These are phyloP conservation scores for Cyberlindnera misumaiensis DNA, from an alignment of 805 yeast genomes.

Conservation along the genomic window DNA sequence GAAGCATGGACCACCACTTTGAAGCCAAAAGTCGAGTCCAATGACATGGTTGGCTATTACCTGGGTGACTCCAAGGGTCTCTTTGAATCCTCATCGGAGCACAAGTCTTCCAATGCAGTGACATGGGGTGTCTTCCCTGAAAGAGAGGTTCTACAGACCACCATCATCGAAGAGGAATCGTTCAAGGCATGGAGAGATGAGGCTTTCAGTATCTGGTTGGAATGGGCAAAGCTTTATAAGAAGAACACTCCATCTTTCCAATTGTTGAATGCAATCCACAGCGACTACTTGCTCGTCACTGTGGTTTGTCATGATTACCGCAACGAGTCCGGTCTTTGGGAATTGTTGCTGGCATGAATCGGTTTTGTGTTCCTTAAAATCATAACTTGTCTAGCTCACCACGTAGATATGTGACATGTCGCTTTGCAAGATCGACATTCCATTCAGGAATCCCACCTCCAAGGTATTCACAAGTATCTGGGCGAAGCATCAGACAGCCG, in stretches of 20 bases:
- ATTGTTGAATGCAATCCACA: conserved; percentile 54
- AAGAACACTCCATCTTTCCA: conserved; percentile 43
- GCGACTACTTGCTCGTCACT: conserved; percentile 70
- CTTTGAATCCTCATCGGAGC: conserved; percentile 54
- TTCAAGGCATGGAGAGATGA: conserved; percentile 97
- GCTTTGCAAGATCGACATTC: conserved; percentile 30
- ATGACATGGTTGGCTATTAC: conserved; percentile 62
- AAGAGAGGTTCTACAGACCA: conserved; percentile 89
- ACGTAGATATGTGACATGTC: conserved; percentile 25
- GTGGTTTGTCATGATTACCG: conserved; percentile 80
- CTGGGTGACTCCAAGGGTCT: conserved; percentile 55
- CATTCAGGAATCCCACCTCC: conserved; percentile 34
- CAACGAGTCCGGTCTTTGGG: conserved; percentile 74
- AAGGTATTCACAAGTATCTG: conserved; percentile 24
- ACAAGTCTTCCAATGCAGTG: conserved; percentile 72
- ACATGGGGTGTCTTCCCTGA: conserved; percentile 99
- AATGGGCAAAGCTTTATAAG: conserved; percentile 82
- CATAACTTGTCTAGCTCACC: conserved; percentile 2
- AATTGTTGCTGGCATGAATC: conserved; percentile 32
- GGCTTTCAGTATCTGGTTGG: conserved; percentile 83
- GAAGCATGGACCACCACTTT: conserved; percentile 57
- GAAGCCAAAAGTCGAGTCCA: conserved; percentile 40
- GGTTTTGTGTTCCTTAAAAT: not conserved
- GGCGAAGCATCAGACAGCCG: conserved; percentile 36
- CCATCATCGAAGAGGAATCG: conserved; percentile 87